Percentiles rank a stretch among this genome's conserved stretches.
Conservation (phyloP, 768 basidiomycete species). For the Coprinopsis cinerea region DNA sequence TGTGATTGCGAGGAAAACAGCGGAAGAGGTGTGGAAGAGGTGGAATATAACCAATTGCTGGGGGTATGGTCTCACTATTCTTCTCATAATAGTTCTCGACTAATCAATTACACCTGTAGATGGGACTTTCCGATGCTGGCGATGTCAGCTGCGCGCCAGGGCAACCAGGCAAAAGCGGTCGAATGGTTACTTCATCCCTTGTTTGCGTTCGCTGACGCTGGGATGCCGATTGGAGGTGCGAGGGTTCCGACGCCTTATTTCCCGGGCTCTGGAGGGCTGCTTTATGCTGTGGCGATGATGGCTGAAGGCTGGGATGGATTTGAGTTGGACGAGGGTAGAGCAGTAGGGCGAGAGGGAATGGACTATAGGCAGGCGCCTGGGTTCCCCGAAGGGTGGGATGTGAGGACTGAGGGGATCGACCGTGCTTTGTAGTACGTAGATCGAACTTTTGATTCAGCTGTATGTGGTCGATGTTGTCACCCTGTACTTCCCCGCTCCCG, state of each 20-base stretch:
- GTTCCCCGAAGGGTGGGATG: slow-evolving; percentile 27
- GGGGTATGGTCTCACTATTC: slow-evolving; percentile 31
- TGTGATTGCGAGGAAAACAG: slow-evolving; percentile 40
- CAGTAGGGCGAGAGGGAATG: no score
- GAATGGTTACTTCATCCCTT: slow-evolving; percentile 50
- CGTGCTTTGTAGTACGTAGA: slow-evolving; percentile 14
- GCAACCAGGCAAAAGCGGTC: slow-evolving; percentile 41
- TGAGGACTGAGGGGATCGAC: slow-evolving; percentile 20
- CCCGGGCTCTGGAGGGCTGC: slow-evolving; percentile 47
- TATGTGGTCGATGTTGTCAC: no score
- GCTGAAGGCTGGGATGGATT: slow-evolving; percentile 49
- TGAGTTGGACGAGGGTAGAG: no score
- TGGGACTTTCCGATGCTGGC: slow-evolving; percentile 64
- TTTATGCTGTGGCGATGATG: slow-evolving; percentile 54
- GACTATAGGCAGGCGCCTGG: slow-evolving; percentile 21
- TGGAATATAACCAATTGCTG: slow-evolving; percentile 54
- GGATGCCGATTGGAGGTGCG: slow-evolving; percentile 53
- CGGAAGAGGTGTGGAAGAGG: slow-evolving; percentile 45
- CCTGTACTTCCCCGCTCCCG: no score
- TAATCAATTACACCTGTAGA: slow-evolving; percentile 21
- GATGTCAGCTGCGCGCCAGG: slow-evolving; percentile 54
- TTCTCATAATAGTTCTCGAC: not conserved
- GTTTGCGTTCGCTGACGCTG: slow-evolving; percentile 54
- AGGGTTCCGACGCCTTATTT: slow-evolving; percentile 56
- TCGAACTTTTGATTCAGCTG: no score